A percentile compares a stretch with the other conserved stretches of the same genome.
These are phyloP conservation scores for Diaporthe nobilis DNA, from an alignment of 2,329 filamentous ascomycete species.

Conservation along the genomic window DNA sequence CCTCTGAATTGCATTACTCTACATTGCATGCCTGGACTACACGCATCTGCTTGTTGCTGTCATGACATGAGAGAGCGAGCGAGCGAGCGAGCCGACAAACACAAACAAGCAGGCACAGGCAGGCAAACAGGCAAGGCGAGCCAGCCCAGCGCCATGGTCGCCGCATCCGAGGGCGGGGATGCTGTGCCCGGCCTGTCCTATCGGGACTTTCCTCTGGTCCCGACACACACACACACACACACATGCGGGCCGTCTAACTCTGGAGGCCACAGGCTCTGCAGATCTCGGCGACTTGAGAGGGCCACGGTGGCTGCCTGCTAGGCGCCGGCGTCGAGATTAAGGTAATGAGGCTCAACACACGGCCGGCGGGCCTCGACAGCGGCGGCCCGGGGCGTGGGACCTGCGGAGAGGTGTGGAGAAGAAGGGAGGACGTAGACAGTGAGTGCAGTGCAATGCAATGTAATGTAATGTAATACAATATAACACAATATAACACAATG, in stretches of 20 bases:
- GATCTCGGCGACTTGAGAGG: constrained; percentile 2
- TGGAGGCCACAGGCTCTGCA: constrained; percentile 5
- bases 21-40: not conserved
- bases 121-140: not conserved
- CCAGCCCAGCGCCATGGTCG: not conserved
- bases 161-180: not conserved
- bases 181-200: not conserved
- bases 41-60: not conserved
- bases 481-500: not conserved
- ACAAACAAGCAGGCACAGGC: constrained; percentile 2
- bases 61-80: not conserved
- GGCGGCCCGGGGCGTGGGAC: constrained; percentile 10
- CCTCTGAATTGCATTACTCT: not conserved
- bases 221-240: not conserved
- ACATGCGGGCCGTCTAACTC: constrained; percentile 15
- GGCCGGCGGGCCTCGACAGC: constrained; percentile 22
- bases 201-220: constrained; percentile 8
- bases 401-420: not conserved
- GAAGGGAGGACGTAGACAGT: not conserved
- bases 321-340: constrained; percentile 26
- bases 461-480: not conserved
- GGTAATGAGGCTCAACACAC: constrained; percentile 19
- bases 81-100: not conserved
- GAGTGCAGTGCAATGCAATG: too few relatives aligned
- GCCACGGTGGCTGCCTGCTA: constrained; percentile 17